Evolutionary conservation across 257 asterid genomes (phyloP), one percentile per base, ranked within the genome.

Genomic region (Lycium ferocissimum): DNA sequence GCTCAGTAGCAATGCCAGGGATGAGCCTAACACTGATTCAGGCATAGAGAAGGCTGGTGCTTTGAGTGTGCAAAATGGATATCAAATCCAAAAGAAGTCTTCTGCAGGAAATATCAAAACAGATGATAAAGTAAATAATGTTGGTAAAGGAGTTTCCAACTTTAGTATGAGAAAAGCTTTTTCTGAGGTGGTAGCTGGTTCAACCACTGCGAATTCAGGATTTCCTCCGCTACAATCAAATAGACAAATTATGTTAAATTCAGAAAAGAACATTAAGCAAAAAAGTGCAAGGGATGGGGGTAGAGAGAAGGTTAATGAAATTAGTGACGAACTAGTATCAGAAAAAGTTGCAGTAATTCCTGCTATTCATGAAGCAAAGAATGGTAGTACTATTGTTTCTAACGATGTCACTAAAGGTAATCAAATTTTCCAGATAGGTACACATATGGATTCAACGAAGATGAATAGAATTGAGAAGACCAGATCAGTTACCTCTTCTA

Each of bases 111-210:
- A 76, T 84, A 78, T 80, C 69, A 90, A 87, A 85, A 76, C 90
- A 45, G 92, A 82, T 57, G 87, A 85, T 87, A 92, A 89, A 79
- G 84, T 47, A 47, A 56, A 83, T 57, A 85, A 54, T 87, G 67
- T 87, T 57, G 91, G 92, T 66, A 83, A 87, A 89, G 94, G 90
- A 65, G 82, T 87, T 69, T 86, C 93, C 83, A 94, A 89, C 73
- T 86, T 93, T 87, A 86, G 88, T 33, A 91, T 93, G 95, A 91
- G 92, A 87, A 96, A 96, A 84, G 96, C 95, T 9, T 96, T 96
- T 87, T 93, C 98, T 57, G 99, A 96, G 91, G 99, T 96, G 79
- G 99, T 96, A 88, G 97, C 99, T 26, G 99, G 98, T 81, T 87
- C 94, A 15, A 87, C 93, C 57, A 89, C 94, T 87, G 85, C 92